Conservation (phyloP, 331 rosid species). For the Stylosanthes scabra region DNA sequence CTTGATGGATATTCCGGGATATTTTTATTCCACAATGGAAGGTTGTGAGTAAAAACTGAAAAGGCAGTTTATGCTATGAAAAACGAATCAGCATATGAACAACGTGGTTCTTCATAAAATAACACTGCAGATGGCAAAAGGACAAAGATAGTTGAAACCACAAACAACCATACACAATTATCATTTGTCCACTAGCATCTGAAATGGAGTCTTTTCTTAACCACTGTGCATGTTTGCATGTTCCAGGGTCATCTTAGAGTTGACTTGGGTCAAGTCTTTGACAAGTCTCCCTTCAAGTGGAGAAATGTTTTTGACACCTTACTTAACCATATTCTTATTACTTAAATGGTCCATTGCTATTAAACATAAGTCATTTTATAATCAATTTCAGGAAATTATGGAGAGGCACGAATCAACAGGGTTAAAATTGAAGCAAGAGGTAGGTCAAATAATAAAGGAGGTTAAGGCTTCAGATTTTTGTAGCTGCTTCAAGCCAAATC, state of each 20-base stretch:
- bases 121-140: background rate
- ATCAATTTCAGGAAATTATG: conserved; percentile 55
- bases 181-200: conserved; percentile 3
- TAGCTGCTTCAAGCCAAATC: conserved; percentile 43
- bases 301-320: background rate
- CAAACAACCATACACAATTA: background rate
- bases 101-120: background rate
- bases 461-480: conserved; percentile 45
- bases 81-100: background rate
- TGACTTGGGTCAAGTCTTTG: background rate
- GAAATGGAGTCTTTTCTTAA: background rate
- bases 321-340: no score
- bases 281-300: background rate
- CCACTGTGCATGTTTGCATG: background rate
- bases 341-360: no score
- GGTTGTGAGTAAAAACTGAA: background rate
- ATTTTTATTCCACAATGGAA: background rate
- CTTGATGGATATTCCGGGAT: background rate
- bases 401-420: conserved; percentile 48
- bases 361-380: background rate
- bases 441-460: conserved; percentile 40
- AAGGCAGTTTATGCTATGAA: background rate
- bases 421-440: conserved; percentile 52
- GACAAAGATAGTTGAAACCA: background rate
- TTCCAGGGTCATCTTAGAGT: background rate